Evolutionary conservation across 176 grass and related monocot genomes (phyloP).

Genomic region (Hyparrhenia diplandra): DNA sequence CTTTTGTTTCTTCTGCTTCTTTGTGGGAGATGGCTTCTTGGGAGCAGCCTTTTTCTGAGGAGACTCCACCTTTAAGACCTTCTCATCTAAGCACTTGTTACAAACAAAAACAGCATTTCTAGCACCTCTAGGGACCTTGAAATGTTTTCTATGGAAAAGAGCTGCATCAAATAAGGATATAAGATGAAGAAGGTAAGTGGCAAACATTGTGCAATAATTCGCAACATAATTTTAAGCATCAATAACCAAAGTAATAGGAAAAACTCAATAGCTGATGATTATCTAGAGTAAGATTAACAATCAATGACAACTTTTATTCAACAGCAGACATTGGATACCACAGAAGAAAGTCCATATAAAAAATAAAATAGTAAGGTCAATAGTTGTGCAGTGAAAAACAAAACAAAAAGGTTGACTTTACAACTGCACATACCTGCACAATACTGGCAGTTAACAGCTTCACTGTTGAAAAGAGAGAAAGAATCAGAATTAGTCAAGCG

Average conservation of each 20-base stretch:
- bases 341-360: conserved; percentile 29
- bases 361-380: neutral
- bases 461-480: conserved; percentile 48
- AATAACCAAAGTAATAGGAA: conserved; percentile 27
- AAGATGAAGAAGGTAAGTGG: conserved; percentile 36
- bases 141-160: conserved; percentile 94
- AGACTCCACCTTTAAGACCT: conserved; percentile 35
- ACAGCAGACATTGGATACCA: neutral
- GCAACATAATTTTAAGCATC: conserved; percentile 20
- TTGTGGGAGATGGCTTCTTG: conserved; percentile 43
- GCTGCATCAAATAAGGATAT: conserved; percentile 40
- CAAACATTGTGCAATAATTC: neutral
- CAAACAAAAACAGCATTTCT: conserved; percentile 56
- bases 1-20: conserved; percentile 43
- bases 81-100: conserved; percentile 71
- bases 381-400: conserved; percentile 16
- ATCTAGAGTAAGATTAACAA: conserved; percentile 8
- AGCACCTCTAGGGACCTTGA: conserved; percentile 72
- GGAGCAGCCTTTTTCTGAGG: conserved; percentile 35
- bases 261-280: neutral
- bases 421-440: conserved; percentile 70
- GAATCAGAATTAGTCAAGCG: conserved; percentile 17
- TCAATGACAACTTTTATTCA: neutral
- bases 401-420: neutral
- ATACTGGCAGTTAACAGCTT: conserved; percentile 82